Conservation (phyloP, 1,284 basidiomycete species). For the Heterobasidion occidentale region DNA sequence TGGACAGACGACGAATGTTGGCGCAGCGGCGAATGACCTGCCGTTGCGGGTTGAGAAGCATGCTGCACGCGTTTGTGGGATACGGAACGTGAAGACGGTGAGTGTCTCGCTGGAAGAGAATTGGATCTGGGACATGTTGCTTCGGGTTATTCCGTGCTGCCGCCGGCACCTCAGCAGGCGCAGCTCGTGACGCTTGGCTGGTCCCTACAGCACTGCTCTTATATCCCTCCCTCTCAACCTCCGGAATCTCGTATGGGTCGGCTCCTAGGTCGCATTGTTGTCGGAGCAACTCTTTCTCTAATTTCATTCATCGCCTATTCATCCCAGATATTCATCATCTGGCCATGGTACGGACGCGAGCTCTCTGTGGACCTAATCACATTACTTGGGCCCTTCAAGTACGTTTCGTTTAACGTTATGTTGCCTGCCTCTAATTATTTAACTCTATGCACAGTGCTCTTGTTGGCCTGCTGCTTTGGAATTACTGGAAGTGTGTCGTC, state of each 20-base stretch:
- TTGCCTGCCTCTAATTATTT: constrained; percentile 3
- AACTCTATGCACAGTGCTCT: constrained; percentile 43
- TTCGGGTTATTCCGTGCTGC: too few relatives aligned
- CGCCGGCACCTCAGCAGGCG: too few relatives aligned
- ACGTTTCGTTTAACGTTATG: constrained; percentile 20
- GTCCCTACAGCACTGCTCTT: background rate
- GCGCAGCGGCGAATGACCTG: background rate
- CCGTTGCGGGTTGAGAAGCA: background rate
- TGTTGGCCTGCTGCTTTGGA: constrained; percentile 76
- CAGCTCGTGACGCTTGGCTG: background rate
- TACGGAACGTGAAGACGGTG: background rate
- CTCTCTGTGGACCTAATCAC: constrained; percentile 65
- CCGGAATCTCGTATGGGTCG: constrained; percentile 29
- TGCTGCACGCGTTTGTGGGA: background rate
- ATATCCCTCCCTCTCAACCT: background rate
- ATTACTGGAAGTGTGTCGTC: constrained; percentile 75
- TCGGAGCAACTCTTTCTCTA: constrained; percentile 65
- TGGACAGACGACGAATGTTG: background rate
- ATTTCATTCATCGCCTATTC: constrained; percentile 88
- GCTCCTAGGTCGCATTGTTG: constrained; percentile 52
- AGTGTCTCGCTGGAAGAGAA: background rate
- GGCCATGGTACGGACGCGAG: constrained; percentile 82
- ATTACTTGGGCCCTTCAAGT: constrained; percentile 88
- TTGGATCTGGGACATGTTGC: too few relatives aligned
- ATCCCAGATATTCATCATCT: constrained; percentile 83